Evolutionary conservation across 2,329 filamentous ascomycete species (phyloP), one percentile per base, ranked within the genome.

Genomic region (Alternaria tenuissima): DNA sequence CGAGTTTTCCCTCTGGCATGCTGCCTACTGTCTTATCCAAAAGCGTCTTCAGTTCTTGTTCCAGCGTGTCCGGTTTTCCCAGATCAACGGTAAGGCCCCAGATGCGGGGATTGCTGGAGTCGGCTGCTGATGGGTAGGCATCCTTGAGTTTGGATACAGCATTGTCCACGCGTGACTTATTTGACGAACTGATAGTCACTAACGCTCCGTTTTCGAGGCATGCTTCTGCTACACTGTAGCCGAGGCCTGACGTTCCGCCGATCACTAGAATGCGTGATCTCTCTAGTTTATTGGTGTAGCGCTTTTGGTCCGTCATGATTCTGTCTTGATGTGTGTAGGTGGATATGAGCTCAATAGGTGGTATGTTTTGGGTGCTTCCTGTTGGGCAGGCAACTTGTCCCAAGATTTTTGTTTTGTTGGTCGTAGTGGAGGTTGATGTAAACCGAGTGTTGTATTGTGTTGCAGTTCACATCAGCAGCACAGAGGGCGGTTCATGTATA

Each of bases 181-280:
- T 85, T 3, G 87, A 89, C 3, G 85, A 88, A n/a, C 86, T 84
- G 69, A 91, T 83, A 46, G 81, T 83, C 16, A 91, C 84, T n/a
- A 72, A 74, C 39, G 84, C 85, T 34, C 86, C 86, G 58, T 84
- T 78, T 54, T 85, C 84, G 42, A 89, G 72, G 14, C 81, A 78
- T 2, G 83, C 85, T 79, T 89, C 84, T 52, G 88, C 88, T 11
- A 88, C 85, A 55, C 79, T 82, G 64, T 83, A 87, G 32, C 88
- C 89, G 41, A 91, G 88, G 52, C 89, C 89, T 16, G 85, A 83
- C 2, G 86, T 85, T 41, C 87, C 89, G 44, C 89, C 89, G 47
- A 91, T 81, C 69, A 91, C 77, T 41, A 91, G 84, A 66, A 89
- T 76, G 61, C 79, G 81, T 28, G 77, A 72, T 64, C 72, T 75